These are phyloP conservation scores for Tieghemiomyces parasiticus DNA, from an alignment of 192 early-diverging fungal genomes.

Conservation along the genomic window DNA sequence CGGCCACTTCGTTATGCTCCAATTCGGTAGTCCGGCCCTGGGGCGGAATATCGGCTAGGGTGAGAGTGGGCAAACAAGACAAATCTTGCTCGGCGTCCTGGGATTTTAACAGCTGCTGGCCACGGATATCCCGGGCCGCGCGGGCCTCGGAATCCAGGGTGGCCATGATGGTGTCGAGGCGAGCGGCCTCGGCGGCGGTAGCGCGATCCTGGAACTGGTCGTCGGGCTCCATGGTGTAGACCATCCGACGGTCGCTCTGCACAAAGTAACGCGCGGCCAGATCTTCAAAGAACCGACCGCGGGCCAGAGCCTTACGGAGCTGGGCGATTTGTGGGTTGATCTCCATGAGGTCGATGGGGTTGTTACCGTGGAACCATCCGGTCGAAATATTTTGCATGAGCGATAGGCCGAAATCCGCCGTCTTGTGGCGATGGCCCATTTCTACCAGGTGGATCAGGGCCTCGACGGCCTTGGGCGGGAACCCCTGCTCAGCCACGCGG, in stretches of 20 bases:
- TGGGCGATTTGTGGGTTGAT: constrained; percentile 61
- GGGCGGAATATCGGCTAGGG: constrained; percentile 56
- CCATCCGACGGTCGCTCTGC: constrained; percentile 60
- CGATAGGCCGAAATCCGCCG: constrained; percentile 70
- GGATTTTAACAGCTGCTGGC: constrained; percentile 41
- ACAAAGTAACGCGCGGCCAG: constrained; percentile 65
- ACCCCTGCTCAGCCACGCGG: constrained; percentile 51
- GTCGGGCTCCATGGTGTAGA: constrained; percentile 72
- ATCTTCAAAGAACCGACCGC: constrained; percentile 54
- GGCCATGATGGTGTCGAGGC: constrained; percentile 44
- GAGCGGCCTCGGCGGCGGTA: constrained; percentile 41
- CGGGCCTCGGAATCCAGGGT: constrained; percentile 45
- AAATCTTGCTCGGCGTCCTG: constrained; percentile 70
- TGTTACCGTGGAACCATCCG: constrained; percentile 76
- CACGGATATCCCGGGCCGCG: constrained; percentile 43
- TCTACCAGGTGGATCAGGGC: constrained; percentile 80
- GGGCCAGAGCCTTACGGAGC: constrained; percentile 39
- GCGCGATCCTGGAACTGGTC: constrained; percentile 41
- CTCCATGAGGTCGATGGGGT: constrained; percentile 71
- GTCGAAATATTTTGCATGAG: constrained; percentile 62
- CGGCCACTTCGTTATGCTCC: constrained; percentile 27
- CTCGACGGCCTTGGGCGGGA: constrained; percentile 61
- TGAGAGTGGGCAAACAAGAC: constrained; percentile 65
- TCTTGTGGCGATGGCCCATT: constrained; percentile 80
- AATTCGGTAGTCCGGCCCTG: constrained; percentile 42